Evolutionary conservation across 768 basidiomycete genomes (phyloP).

Genomic region (Termitomyces sp.): DNA sequence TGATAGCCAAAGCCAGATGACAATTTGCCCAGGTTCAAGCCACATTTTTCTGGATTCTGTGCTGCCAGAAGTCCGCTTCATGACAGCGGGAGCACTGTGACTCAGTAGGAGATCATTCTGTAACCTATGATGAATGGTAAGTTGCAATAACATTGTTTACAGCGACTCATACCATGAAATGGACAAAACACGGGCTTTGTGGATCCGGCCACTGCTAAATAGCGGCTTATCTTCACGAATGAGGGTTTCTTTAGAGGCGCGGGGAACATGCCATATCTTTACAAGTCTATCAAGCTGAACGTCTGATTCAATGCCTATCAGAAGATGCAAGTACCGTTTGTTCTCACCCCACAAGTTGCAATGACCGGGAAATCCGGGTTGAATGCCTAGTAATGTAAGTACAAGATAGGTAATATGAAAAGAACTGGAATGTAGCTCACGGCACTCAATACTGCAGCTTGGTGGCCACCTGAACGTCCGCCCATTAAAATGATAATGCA

Average conservation of each 20-base stretch:
- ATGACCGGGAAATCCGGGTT: slow-evolving; percentile 61
- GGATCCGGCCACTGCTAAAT: slow-evolving; percentile 64
- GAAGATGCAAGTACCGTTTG: not conserved
- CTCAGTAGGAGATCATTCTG: slow-evolving; percentile 50
- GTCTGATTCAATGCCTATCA: not conserved
- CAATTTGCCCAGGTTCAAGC: slow-evolving; percentile 47
- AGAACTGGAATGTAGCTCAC: slow-evolving; percentile 33
- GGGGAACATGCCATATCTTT: slow-evolving; percentile 70
- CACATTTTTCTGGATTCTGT: slow-evolving; percentile 24
- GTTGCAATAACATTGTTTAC: not conserved
- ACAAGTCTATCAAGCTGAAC: slow-evolving; percentile 66
- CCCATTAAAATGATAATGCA: slow-evolving; percentile 68
- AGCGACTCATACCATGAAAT: slow-evolving; percentile 49
- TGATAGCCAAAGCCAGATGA: slow-evolving; percentile 68
- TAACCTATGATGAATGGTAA: slow-evolving; percentile 40
- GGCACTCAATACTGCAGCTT: slow-evolving; percentile 64
- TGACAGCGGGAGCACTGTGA: slow-evolving; percentile 51
- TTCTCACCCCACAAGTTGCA: slow-evolving; percentile 73
- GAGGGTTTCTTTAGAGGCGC: slow-evolving; percentile 31
- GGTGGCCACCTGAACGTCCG: slow-evolving; percentile 70
- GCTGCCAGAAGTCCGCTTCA: slow-evolving; percentile 28
- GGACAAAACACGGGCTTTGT: slow-evolving; percentile 62
- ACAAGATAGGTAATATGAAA: slow-evolving; percentile 3
- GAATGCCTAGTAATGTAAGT: slow-evolving; percentile 49
- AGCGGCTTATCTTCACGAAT: slow-evolving; percentile 73